Conservation (phyloP, 2,329 filamentous ascomycete genomes). For the Colletotrichum sojae region DNA sequence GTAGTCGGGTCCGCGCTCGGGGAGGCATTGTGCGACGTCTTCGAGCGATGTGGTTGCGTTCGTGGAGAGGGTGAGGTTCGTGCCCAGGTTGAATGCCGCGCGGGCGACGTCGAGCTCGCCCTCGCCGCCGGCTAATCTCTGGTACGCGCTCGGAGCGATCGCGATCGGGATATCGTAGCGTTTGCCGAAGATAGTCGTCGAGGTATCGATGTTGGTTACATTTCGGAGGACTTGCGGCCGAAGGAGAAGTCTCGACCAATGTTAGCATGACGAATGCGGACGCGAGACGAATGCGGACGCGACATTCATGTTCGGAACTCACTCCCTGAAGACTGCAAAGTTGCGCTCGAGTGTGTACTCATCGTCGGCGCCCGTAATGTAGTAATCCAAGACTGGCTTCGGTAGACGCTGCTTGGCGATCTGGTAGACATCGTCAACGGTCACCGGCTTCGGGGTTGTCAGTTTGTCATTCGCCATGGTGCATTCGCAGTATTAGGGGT, state of each 20-base stretch:
- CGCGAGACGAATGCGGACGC: fast-evolving
- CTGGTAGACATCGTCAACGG: constrained; percentile 34
- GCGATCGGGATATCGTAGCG: constrained; percentile 46
- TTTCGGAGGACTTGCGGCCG: constrained; percentile 41
- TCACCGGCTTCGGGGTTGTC: constrained; percentile 28
- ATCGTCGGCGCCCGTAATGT: constrained; percentile 44
- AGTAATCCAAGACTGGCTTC: constrained; percentile 43
- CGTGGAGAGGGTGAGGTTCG: constrained; percentile 47
- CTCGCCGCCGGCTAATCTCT: constrained; percentile 46
- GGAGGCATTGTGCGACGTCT: constrained; percentile 44
- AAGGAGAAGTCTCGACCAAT: constrained; percentile 20
- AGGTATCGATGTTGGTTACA: constrained; percentile 43
- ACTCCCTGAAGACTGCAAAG: constrained; percentile 40
- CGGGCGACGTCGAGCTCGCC: constrained; percentile 49
- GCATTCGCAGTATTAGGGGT: not conserved
- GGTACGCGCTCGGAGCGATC: constrained; percentile 49
- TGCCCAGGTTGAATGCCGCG: constrained; percentile 43
- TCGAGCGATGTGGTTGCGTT: constrained; percentile 48
- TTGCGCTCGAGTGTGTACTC: constrained; percentile 43
- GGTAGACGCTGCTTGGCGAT: constrained; percentile 36
- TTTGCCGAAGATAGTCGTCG: constrained; percentile 37
- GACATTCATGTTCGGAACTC: not conserved
- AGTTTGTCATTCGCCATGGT: constrained; percentile 15
- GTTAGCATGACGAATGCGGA: not conserved
- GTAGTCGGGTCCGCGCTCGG: constrained; percentile 28